Conservation (phyloP, 2,329 filamentous ascomycete species). For the Colletotrichum plurivorum region DNA sequence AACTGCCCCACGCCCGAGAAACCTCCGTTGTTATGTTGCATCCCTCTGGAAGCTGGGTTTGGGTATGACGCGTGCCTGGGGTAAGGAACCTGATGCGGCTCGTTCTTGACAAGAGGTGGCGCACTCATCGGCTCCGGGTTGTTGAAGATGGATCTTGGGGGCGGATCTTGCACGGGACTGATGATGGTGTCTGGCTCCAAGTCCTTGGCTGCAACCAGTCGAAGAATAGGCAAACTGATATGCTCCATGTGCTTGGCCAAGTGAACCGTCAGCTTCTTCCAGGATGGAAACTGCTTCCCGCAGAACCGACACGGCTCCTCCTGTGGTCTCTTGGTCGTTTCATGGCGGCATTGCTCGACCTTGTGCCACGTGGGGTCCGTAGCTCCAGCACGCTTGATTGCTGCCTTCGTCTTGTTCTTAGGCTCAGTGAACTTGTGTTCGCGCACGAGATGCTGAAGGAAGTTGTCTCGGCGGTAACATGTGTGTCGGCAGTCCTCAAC, state of each 20-base stretch:
- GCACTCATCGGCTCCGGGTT: constrained; percentile 49
- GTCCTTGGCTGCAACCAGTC: constrained; percentile 66
- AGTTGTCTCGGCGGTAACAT: constrained; percentile 92
- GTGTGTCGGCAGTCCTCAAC: constrained; percentile 84
- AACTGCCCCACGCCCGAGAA: constrained; percentile 16
- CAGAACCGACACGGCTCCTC: constrained; percentile 92
- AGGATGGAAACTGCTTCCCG: constrained; percentile 82
- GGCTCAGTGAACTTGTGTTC: constrained; percentile 91
- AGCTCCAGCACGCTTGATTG: constrained; percentile 71
- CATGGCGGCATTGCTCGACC: constrained; percentile 82
- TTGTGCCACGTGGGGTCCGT: constrained; percentile 80
- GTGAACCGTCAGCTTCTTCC: constrained; percentile 96
- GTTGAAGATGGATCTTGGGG: constrained; percentile 53
- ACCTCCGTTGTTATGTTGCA: constrained; percentile 5
- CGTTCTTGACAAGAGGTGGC: constrained; percentile 46
- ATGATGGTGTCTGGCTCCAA: constrained; percentile 75
- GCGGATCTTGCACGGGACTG: constrained; percentile 74
- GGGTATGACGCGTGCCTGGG: constrained; percentile 16
- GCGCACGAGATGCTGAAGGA: constrained; percentile 90
- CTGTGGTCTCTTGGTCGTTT: constrained; percentile 75
- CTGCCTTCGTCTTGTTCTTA: constrained; percentile 81
- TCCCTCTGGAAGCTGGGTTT: constrained; percentile 11
- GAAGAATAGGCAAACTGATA: constrained; percentile 85
- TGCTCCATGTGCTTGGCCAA: constrained; percentile 95
- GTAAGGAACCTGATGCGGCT: constrained; percentile 42